A percentile compares a stretch with the other conserved stretches of the same genome.
Conservation (phyloP, 495 filamentous ascomycete genomes). For the Neurospora sp. region DNA sequence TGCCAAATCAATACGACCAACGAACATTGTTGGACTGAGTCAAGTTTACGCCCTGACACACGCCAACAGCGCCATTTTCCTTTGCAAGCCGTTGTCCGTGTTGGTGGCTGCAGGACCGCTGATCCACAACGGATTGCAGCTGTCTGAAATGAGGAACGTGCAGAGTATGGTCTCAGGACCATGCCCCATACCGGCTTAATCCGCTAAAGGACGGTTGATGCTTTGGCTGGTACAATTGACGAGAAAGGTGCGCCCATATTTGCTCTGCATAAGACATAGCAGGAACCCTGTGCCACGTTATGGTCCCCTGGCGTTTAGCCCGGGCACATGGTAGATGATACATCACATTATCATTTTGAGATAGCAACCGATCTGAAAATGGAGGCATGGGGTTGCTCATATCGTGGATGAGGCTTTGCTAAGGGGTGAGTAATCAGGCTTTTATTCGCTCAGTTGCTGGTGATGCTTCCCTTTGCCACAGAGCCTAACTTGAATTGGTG, state of each 20-base stretch:
- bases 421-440: background rate
- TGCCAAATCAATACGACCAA: background rate
- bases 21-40: background rate
- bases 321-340: background rate
- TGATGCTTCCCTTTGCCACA: background rate
- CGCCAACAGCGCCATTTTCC: background rate
- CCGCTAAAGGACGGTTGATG: background rate
- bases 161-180: background rate
- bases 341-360: background rate
- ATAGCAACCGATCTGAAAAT: background rate
- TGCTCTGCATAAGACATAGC: background rate
- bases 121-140: constrained; percentile 8
- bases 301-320: background rate
- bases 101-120: background rate
- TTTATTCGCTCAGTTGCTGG: background rate
- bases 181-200: background rate
- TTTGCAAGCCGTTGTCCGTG: constrained; percentile 1
- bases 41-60: background rate
- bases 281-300: background rate
- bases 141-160: constrained; percentile 2
- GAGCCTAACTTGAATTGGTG: background rate
- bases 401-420: background rate
- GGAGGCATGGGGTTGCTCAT: background rate
- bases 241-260: background rate
- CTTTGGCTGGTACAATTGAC: background rate